phyloP scores from a whole-genome alignment of 2,329 filamentous ascomycete genomes.

The Helminthosporium solani region DNA sequence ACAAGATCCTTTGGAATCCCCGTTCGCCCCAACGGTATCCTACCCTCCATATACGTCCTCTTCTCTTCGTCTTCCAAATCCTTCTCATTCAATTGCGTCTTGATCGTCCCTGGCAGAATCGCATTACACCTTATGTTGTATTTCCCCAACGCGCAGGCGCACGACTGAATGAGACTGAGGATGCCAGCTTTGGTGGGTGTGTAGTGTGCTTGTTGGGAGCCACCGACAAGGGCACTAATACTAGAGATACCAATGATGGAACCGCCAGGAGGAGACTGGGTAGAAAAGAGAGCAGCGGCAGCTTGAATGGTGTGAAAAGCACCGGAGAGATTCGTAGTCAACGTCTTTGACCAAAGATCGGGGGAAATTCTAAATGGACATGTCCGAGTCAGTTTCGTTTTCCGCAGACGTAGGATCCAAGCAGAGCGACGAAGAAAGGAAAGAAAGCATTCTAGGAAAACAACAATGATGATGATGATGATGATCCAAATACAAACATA shows the following conservation, averaged over 20 bases:
- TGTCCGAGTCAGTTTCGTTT: too few species aligned
- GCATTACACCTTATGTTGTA: slow-evolving; percentile 81
- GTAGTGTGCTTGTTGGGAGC: slow-evolving; percentile 78
- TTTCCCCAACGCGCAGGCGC: slow-evolving; percentile 74
- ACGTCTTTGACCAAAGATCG: slow-evolving; percentile 68
- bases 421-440: not conserved
- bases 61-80: slow-evolving; percentile 74
- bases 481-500: slow-evolving; percentile 34
- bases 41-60: slow-evolving; percentile 73
- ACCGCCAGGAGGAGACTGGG: slow-evolving; percentile 63
- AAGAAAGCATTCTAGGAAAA: not conserved
- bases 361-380: slow-evolving; percentile 68
- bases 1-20: slow-evolving; percentile 65
- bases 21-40: slow-evolving; percentile 67
- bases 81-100: slow-evolving; percentile 80
- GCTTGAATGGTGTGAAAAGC: slow-evolving; percentile 89
- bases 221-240: slow-evolving; percentile 75
- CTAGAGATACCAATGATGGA: slow-evolving; percentile 76
- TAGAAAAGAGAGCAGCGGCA: slow-evolving; percentile 78
- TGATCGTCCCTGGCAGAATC: slow-evolving; percentile 77
- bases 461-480: not conserved
- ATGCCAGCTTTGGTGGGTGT: slow-evolving; percentile 84
- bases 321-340: slow-evolving; percentile 79
- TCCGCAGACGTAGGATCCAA: too few species aligned
- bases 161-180: slow-evolving; percentile 77